Conservation (phyloP, 495 filamentous ascomycete genomes). For the Massariosphaeria phaeospora region DNA sequence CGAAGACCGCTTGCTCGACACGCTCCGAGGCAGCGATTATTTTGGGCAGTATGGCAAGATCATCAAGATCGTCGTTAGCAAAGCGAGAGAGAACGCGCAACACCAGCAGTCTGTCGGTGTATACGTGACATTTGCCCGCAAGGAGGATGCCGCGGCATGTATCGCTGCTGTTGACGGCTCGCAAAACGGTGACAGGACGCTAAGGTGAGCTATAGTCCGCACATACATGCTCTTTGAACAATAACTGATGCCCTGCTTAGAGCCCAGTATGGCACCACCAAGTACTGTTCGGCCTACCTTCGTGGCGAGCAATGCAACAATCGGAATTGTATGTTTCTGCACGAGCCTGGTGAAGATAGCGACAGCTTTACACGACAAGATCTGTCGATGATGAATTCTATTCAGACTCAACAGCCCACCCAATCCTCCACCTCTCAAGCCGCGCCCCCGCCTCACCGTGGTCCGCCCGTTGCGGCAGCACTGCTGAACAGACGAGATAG, state of each 20-base stretch:
- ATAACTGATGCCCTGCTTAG: slow-evolving; percentile 44
- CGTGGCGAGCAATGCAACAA: slow-evolving; percentile 90
- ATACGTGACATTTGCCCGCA: slow-evolving; percentile 90
- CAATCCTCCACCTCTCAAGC: slow-evolving; percentile 38
- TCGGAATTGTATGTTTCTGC: slow-evolving; percentile 92
- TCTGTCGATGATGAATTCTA: slow-evolving; percentile 89
- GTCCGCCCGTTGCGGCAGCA: slow-evolving; percentile 51
- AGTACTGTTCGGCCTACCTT: slow-evolving; percentile 97
- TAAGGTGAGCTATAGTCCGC: slow-evolving; percentile 50
- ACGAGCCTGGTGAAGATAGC: slow-evolving; percentile 93
- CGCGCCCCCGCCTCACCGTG: slow-evolving; percentile 47
- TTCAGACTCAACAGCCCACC: slow-evolving; percentile 69
- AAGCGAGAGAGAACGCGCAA: slow-evolving; percentile 70
- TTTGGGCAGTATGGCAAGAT: slow-evolving; percentile 99
- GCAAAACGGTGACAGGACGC: slow-evolving; percentile 75
- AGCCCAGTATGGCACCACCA: slow-evolving; percentile 95
- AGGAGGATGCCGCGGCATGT: slow-evolving; percentile 80
- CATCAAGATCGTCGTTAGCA: slow-evolving; percentile 97
- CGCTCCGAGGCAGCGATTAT: slow-evolving; percentile 80
- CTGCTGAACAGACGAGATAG: slow-evolving; percentile 69
- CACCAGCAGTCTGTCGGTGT: slow-evolving; percentile 82
- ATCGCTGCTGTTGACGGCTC: slow-evolving; percentile 90
- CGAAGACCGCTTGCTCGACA: slow-evolving; percentile 85
- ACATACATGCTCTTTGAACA: neutral
- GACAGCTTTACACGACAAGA: slow-evolving; percentile 95